Evolutionary conservation across 2,329 filamentous ascomycete species (phyloP), one percentile per base, ranked within the genome.

Genomic region (Fusarium nanum): DNA sequence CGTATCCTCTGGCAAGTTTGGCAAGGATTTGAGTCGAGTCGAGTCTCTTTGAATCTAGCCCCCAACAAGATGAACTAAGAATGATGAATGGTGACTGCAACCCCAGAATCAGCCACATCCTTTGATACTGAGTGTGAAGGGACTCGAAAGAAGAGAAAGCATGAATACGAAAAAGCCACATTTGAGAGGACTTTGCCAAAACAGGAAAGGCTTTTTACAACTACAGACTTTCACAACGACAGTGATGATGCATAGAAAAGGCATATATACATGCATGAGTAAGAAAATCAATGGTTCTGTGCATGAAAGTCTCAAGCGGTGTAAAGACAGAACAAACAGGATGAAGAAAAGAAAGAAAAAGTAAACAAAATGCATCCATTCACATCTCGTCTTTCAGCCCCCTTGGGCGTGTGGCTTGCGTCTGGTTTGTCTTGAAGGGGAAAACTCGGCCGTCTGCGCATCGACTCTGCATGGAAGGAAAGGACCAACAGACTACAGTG

Each of bases 401-500:
- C 48, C 32, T 32, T 41, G 30, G 40, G 30, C 25, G 46, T 42
- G 67, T 70, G 67, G 67, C 67, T 70, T 70, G 57, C 50, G 53
- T 53, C 22, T 54, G 42, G 28, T 37, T 41, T 50, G 44, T 40
- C 65, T 59, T 42, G 65, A 70, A 69, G 55, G 45, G 54, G 64
- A 56, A 68, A 68, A 53, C 49, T 64, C 59, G 59, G 59, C 66
- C 59, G 64, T 55, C 32, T 58, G 30, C 20, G 50, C 60, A 64
- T 60, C 30, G 18, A 64, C 25, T 45, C 44, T 47, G 32, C 52
- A 44, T 37, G 23, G 30, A 11, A 48, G 16, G 5, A 23, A 40
- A 42, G 30, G 25, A 42, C 32, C 27, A 47, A 45, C 25, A 22
- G 7, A 40, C 30, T 6, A 10, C 18, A 37, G 25, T 44, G 30